phyloP scores from a whole-genome alignment of 495 filamentous ascomycete species.

The Melanomma pulvis-pyrius region DNA sequence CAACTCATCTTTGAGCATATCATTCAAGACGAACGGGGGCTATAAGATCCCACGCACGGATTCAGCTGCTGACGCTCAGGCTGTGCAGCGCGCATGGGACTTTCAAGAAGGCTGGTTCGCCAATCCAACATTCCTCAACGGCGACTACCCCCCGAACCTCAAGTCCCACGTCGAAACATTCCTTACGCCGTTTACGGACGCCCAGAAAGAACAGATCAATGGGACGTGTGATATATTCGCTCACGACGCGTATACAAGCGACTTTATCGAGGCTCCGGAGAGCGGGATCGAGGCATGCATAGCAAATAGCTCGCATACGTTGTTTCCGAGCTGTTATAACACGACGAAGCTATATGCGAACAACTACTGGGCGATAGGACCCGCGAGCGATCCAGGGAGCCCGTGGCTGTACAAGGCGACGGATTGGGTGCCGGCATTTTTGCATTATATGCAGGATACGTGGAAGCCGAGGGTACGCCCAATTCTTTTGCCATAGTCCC shows the following conservation, averaged over 20 bases:
- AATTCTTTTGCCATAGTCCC: neutral
- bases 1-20: constrained; percentile 40
- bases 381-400: constrained; percentile 37
- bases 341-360: constrained; percentile 41
- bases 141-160: constrained; percentile 39
- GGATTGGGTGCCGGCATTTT: constrained; percentile 42
- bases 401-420: constrained; percentile 44
- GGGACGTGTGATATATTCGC: constrained; percentile 43
- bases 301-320: constrained; percentile 30
- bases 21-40: constrained; percentile 48
- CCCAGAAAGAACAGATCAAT: constrained; percentile 38
- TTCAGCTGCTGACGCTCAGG: constrained; percentile 32
- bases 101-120: constrained; percentile 45
- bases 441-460: constrained; percentile 43
- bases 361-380: constrained; percentile 41
- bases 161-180: constrained; percentile 39
- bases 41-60: constrained; percentile 45
- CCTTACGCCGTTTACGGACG: constrained; percentile 38
- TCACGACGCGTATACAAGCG: constrained; percentile 43
- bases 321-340: constrained; percentile 40
- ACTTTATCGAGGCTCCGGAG: constrained; percentile 43
- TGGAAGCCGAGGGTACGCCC: constrained; percentile 36
- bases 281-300: constrained; percentile 39
- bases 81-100: constrained; percentile 39
- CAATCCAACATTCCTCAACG: constrained; percentile 40